Conservation (phyloP, 148 eudicot genomes). For the Dianthus caryophyllus region DNA sequence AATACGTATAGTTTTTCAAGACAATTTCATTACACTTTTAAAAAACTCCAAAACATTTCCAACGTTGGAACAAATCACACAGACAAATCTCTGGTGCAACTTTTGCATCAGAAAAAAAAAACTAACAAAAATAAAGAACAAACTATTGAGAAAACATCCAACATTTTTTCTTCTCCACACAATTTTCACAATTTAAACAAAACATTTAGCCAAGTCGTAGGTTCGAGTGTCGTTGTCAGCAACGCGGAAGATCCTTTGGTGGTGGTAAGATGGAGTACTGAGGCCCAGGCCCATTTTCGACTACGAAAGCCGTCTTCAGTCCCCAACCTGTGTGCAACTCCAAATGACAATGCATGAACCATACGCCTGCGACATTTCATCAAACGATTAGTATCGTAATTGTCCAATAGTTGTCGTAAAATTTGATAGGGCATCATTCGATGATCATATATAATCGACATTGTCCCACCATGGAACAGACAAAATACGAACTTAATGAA, state of each 20-base stretch:
- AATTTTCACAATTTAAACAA: too few relatives aligned
- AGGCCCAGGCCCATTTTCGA: constrained; percentile 44
- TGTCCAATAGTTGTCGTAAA: neutral
- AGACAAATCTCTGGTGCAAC: constrained; percentile 10
- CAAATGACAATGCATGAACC: constrained; percentile 61
- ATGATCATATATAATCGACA: too few relatives aligned
- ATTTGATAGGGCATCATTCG: neutral
- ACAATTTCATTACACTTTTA: too few relatives aligned
- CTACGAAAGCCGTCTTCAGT: constrained; percentile 46
- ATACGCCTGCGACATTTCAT: constrained; percentile 35
- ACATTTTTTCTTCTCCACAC: too few relatives aligned
- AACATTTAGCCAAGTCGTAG: too few relatives aligned
- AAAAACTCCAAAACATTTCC: too few relatives aligned
- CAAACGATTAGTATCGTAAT: too few relatives aligned
- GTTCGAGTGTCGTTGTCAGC: too few relatives aligned
- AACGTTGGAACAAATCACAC: constrained; percentile 13
- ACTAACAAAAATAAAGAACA: neutral
- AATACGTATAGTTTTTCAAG: too few relatives aligned
- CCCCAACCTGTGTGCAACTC: constrained; percentile 61
- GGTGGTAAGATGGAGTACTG: constrained; percentile 43
- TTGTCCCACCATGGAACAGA: too few relatives aligned
- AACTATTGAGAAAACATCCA: too few relatives aligned
- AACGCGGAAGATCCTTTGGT: constrained; percentile 47
- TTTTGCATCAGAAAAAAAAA: constrained; percentile 20
- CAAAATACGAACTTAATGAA: too few relatives aligned